Percentiles rank a stretch among this genome's conserved stretches.
phyloP scores from a whole-genome alignment of 441 rosid genomes.

The Mallotus japonicus region DNA sequence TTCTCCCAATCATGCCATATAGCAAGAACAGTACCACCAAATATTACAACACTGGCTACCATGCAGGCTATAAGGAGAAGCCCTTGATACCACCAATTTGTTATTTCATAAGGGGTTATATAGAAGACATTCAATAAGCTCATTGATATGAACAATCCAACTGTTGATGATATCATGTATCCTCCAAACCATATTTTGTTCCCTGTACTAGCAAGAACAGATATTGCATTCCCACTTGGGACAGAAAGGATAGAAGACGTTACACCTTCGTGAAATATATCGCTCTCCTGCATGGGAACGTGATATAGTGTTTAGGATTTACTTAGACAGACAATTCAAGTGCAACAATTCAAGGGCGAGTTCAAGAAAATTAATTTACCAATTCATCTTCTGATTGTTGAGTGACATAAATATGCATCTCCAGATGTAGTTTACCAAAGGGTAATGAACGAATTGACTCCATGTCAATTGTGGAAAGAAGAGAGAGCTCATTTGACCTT shows the following conservation, averaged over 20 bases:
- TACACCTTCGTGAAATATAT: slow-evolving; percentile 26
- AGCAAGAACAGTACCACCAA: slow-evolving; percentile 61
- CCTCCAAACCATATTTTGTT: slow-evolving; percentile 60
- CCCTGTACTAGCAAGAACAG: slow-evolving; percentile 67
- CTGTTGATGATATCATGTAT: slow-evolving; percentile 46
- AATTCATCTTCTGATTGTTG: slow-evolving; percentile 55
- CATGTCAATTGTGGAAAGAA: slow-evolving; percentile 52
- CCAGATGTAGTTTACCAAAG: slow-evolving; percentile 44
- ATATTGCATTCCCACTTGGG: slow-evolving; percentile 45
- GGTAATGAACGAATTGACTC: slow-evolving; percentile 46
- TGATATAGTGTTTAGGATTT: no score
- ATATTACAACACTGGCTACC: slow-evolving; percentile 55
- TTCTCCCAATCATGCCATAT: slow-evolving; percentile 65
- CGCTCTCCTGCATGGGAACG: slow-evolving; percentile 55
- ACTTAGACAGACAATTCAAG: no score
- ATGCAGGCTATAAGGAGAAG: slow-evolving; percentile 55
- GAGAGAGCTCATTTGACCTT: slow-evolving; percentile 65
- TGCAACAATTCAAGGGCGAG: no score
- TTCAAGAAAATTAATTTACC: slow-evolving; percentile 37
- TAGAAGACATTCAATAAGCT: slow-evolving; percentile 48
- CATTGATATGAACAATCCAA: slow-evolving; percentile 50
- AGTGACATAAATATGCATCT: slow-evolving; percentile 56
- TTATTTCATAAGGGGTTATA: slow-evolving; percentile 44
- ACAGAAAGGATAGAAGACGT: slow-evolving; percentile 36
- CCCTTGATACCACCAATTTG: slow-evolving; percentile 71